Evolutionary conservation across 169 alveolate species (phyloP).

Genomic region (Eimeria maxima): DNA sequence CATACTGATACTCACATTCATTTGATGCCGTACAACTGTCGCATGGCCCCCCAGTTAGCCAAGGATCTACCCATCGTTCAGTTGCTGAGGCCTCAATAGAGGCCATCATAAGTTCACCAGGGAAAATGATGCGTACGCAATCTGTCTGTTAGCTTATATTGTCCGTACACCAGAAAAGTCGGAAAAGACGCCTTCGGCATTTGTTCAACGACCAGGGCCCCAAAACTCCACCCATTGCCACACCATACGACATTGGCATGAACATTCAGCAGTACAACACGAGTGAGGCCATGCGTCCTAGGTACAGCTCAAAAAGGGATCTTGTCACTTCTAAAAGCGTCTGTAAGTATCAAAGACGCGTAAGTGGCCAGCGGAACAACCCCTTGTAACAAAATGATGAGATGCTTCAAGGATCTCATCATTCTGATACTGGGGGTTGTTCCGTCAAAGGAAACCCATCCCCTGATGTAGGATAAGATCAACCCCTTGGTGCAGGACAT

Average conservation of each 20-base stretch:
- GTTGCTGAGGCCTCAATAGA: not conserved
- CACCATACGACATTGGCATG: not conserved
- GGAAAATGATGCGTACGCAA: not conserved
- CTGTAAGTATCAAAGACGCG: not conserved
- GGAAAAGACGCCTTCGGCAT: not conserved
- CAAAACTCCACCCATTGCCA: not conserved
- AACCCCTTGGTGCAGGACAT: not conserved
- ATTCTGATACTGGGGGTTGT: too few species aligned
- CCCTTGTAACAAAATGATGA: not conserved
- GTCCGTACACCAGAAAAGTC: not conserved
- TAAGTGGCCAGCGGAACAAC: not conserved
- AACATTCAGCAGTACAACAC: not conserved
- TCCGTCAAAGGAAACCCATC: not conserved
- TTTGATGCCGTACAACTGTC: not conserved
- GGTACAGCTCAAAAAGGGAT: not conserved
- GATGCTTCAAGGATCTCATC: not conserved
- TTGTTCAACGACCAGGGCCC: not conserved
- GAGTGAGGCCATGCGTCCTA: not conserved
- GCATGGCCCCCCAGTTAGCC: not conserved
- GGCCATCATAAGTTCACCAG: not conserved
- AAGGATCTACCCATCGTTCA: not conserved
- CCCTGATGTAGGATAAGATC: not conserved
- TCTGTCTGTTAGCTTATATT: not conserved
- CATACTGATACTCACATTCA: not conserved
- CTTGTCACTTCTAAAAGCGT: not conserved